phyloP scores from a whole-genome alignment of 352 stramenopile species.

The Globisporangium heterothallicum region DNA sequence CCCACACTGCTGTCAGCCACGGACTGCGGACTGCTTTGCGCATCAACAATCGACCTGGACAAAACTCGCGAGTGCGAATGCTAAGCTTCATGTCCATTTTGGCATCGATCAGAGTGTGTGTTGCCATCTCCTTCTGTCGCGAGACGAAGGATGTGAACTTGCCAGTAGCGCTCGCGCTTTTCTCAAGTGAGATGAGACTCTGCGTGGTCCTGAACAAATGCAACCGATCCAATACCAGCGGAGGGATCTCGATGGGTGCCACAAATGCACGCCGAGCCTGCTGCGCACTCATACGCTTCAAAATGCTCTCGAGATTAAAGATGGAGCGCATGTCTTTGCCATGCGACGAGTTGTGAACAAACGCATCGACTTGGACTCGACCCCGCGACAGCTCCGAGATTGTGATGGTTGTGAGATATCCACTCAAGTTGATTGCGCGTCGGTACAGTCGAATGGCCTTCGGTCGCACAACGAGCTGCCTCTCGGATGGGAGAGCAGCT shows the following conservation, averaged over 20 bases:
- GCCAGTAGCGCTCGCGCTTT: not conserved
- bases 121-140: not conserved
- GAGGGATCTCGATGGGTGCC: conserved; percentile 21
- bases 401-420: conserved; percentile 44
- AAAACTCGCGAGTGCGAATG: conserved; percentile 18
- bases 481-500: not conserved
- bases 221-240: conserved; percentile 54
- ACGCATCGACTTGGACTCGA: conserved; percentile 53
- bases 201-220: conserved; percentile 36
- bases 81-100: conserved; percentile 16
- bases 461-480: conserved; percentile 44
- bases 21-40: conserved; percentile 29
- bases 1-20: conserved; percentile 21
- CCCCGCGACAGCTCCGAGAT: conserved; percentile 57
- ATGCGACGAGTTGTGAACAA: conserved; percentile 30
- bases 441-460: conserved; percentile 47
- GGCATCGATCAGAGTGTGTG: conserved; percentile 2
- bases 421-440: conserved; percentile 35
- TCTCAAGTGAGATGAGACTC: conserved; percentile 8
- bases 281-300: conserved; percentile 40
- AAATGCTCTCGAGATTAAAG: conserved; percentile 52
- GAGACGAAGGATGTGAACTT: not conserved
- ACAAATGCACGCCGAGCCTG: conserved; percentile 29
- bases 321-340: conserved; percentile 15
- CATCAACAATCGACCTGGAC: conserved; percentile 25